Evolutionary conservation across 2,329 filamentous ascomycete genomes (phyloP).

Genomic region (Xylaria sp.): DNA sequence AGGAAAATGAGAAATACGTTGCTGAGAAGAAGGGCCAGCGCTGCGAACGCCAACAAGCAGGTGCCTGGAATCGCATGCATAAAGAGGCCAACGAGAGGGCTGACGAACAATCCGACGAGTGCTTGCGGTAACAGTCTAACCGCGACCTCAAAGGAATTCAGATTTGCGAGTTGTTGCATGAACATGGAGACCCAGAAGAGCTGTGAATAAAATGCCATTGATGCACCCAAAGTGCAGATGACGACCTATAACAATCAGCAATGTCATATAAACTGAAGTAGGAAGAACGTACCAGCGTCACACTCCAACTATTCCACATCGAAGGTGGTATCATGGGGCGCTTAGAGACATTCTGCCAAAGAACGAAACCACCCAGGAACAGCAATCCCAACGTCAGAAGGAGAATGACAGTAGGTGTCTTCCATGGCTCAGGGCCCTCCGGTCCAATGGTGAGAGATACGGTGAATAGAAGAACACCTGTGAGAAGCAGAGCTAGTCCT

Average conservation of each 20-base stretch:
- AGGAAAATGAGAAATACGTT: constrained; percentile 50
- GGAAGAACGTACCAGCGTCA: constrained; percentile 44
- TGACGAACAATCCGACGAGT: constrained; percentile 48
- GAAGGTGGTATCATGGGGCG: constrained; percentile 50
- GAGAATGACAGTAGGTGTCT: constrained; percentile 50
- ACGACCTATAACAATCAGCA: constrained; percentile 43
- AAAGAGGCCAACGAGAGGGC: constrained; percentile 50
- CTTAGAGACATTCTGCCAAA: constrained; percentile 50
- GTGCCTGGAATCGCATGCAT: constrained; percentile 48
- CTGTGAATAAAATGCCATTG: constrained; percentile 51
- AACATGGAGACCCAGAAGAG: constrained; percentile 52
- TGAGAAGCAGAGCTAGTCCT: constrained; percentile 47
- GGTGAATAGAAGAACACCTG: constrained; percentile 48
- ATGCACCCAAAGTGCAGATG: constrained; percentile 46
- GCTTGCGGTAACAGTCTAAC: constrained; percentile 51
- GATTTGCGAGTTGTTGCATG: constrained; percentile 48
- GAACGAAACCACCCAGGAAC: constrained; percentile 48
- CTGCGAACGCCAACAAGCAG: constrained; percentile 43
- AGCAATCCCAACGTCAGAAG: constrained; percentile 48
- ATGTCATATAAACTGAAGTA: neutral
- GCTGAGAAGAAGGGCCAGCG: constrained; percentile 44
- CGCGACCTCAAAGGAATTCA: constrained; percentile 49
- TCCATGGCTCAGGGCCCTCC: constrained; percentile 49
- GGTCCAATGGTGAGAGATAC: constrained; percentile 50
- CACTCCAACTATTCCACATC: constrained; percentile 46